These are phyloP conservation scores for Ustilago esculenta DNA, from an alignment of 1,284 basidiomycete species.

Conservation along the genomic window DNA sequence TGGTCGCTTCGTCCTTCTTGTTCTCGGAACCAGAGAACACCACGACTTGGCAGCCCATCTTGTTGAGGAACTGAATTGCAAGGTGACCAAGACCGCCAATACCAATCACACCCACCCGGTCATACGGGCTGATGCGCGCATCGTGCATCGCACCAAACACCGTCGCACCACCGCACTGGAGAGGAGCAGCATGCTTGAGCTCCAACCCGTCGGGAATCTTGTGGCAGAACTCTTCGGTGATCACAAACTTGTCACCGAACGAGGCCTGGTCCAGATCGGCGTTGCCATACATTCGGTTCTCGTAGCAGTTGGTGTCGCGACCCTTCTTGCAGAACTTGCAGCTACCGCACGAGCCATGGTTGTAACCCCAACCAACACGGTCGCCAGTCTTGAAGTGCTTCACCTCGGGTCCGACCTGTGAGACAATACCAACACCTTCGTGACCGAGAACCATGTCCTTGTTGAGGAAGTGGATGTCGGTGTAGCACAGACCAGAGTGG, in stretches of 20 bases:
- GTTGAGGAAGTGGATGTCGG: slow-evolving; percentile 59
- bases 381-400: slow-evolving; percentile 56
- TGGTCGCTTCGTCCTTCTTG: slow-evolving; percentile 55
- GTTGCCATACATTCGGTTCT: slow-evolving; percentile 52
- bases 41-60: slow-evolving; percentile 56
- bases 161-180: slow-evolving; percentile 57
- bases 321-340: slow-evolving; percentile 61
- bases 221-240: slow-evolving; percentile 58
- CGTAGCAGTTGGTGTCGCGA: slow-evolving; percentile 56
- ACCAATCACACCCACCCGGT: slow-evolving; percentile 52
- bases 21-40: slow-evolving; percentile 51
- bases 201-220: slow-evolving; percentile 56
- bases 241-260: slow-evolving; percentile 62
- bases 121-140: slow-evolving; percentile 23
- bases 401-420: slow-evolving; percentile 55
- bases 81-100: slow-evolving; percentile 53
- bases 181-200: slow-evolving; percentile 55
- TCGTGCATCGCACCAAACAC: slow-evolving; percentile 51
- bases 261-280: slow-evolving; percentile 56
- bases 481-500: slow-evolving; percentile 63
- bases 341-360: slow-evolving; percentile 54
- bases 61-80: slow-evolving; percentile 51
- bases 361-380: slow-evolving; percentile 64
- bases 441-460: slow-evolving; percentile 60
- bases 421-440: slow-evolving; percentile 63